Percentiles rank a stretch among this genome's conserved stretches.
These are phyloP conservation scores for Avicennia marina DNA, from an alignment of 257 asterid species.

Conservation along the genomic window DNA sequence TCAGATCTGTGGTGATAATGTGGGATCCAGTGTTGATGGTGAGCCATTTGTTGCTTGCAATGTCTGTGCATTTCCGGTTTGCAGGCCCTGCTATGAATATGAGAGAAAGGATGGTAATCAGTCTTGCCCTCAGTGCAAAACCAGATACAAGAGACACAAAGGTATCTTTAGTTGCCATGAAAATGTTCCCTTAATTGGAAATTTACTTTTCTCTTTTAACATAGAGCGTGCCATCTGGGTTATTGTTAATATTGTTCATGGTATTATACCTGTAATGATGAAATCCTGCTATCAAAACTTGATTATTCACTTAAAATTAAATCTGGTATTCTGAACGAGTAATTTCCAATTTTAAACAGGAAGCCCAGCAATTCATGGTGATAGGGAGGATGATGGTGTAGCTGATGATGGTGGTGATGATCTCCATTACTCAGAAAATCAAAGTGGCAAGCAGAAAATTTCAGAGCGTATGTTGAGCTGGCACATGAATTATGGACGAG, in stretches of 20 bases:
- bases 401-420: constrained; percentile 56
- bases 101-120: constrained; percentile 97
- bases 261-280: neutral
- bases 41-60: constrained; percentile 90
- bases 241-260: neutral
- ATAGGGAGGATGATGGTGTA: constrained; percentile 61
- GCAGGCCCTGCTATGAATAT: constrained; percentile 96
- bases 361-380: constrained; percentile 86
- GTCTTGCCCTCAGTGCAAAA: constrained; percentile 98
- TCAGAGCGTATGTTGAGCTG: constrained; percentile 95
- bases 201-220: neutral
- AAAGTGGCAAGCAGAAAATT: constrained; percentile 70
- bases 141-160: constrained; percentile 90
- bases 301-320: too few relatives aligned
- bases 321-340: too few relatives aligned
- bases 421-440: constrained; percentile 49
- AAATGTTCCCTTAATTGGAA: constrained; percentile 2
- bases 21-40: constrained; percentile 65
- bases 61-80: constrained; percentile 92
- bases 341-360: constrained; percentile 43
- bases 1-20: constrained; percentile 93
- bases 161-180: constrained; percentile 35
- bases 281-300: constrained; percentile 6
- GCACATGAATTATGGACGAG: constrained; percentile 77
- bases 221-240: neutral